These are phyloP conservation scores for Pestalotiopsis sp. DNA, from an alignment of 2,329 filamentous ascomycete species.

Conservation along the genomic window DNA sequence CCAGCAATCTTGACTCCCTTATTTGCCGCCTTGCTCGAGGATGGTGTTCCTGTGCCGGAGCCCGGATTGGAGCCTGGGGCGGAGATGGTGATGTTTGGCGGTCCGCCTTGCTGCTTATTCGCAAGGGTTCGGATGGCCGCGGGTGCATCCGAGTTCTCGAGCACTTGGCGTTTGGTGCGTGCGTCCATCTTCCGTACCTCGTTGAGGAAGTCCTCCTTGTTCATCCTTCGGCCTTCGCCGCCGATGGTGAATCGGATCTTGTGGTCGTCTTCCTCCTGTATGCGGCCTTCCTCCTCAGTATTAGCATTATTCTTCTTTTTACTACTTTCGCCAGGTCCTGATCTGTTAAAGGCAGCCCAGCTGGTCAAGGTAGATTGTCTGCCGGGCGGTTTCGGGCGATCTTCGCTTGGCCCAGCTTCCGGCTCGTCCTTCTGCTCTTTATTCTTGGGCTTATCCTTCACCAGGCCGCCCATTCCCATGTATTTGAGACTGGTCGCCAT, in stretches of 20 bases:
- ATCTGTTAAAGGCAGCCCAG: slow-evolving; percentile 51
- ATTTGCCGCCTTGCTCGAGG: slow-evolving; percentile 26
- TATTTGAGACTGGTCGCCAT: slow-evolving; percentile 54
- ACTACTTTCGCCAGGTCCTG: slow-evolving; percentile 27
- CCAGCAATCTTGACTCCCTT: slow-evolving; percentile 6
- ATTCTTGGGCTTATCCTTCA: slow-evolving; percentile 42
- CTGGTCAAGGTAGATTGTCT: slow-evolving; percentile 43
- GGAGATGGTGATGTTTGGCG: neutral
- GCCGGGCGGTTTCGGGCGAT: slow-evolving; percentile 24
- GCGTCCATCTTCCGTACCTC: slow-evolving; percentile 75
- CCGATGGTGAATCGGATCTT: slow-evolving; percentile 77
- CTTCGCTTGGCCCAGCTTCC: slow-evolving; percentile 27
- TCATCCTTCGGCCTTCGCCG: slow-evolving; percentile 74
- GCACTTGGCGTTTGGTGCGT: slow-evolving; percentile 58
- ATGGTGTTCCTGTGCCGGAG: slow-evolving; percentile 23
- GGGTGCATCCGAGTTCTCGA: slow-evolving; percentile 53
- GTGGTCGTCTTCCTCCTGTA: slow-evolving; percentile 60
- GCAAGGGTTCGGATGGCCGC: slow-evolving; percentile 52
- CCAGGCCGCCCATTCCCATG: slow-evolving; percentile 52
- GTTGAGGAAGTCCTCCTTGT: slow-evolving; percentile 76
- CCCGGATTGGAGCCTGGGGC: neutral
- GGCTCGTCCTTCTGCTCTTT: slow-evolving; percentile 18
- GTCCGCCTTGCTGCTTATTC: slow-evolving; percentile 26
- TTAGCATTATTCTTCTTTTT: slow-evolving; percentile 41
- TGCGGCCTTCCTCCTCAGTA: slow-evolving; percentile 46